Evolutionary conservation across 371 early-diverging fungal species (phyloP), one percentile per base, ranked within the genome.

Genomic region (Mortierella sp.): DNA sequence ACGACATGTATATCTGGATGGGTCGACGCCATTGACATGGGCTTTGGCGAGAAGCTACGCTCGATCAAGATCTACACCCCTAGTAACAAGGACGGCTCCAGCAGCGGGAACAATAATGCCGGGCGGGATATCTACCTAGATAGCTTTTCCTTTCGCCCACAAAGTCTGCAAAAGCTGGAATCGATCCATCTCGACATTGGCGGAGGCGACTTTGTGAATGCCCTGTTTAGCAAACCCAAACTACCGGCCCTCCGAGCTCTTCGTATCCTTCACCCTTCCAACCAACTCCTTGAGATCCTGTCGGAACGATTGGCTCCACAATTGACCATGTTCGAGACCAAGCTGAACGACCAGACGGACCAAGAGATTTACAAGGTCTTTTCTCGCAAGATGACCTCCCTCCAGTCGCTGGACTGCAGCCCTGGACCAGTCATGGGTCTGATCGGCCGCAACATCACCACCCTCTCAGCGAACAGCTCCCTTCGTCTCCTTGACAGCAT

Each of bases 401-500:
- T 70, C 34, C 77, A 76, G 51, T 76, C 77, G 3, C n/a, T 81
- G 53, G 81, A 81, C 50, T 81, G 77, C 31, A 74, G 81, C 53
- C 81, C 77, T 4, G 76, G 80, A 6, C 73, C 76, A 14, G 80
- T 76, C 19, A 37, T 80, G 72, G 80, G 76, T 4, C 50, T 80
- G 5, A 43, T 76, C n/a, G 74, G 74, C 21, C 71, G 71, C 37
- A 81, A 76, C 74, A 81, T 81, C 37, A 81, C 81, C 10, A 81
- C 77, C 4, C 74, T 81, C 31, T 81, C 81, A 26, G 77, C 77
- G 37, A 81, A 81, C 26, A 77, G 81, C 53, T 81, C 81, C 5
- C 70, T 81, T 3, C 69, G 69, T 21, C 71, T 81, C n/a, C 43
- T 81, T 34, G 77, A 81, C 64, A 74, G 73, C 3, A 69, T 81